These are phyloP conservation scores for Neopestalotiopsis rosae DNA, from an alignment of 2,329 filamentous ascomycete genomes.

Conservation along the genomic window DNA sequence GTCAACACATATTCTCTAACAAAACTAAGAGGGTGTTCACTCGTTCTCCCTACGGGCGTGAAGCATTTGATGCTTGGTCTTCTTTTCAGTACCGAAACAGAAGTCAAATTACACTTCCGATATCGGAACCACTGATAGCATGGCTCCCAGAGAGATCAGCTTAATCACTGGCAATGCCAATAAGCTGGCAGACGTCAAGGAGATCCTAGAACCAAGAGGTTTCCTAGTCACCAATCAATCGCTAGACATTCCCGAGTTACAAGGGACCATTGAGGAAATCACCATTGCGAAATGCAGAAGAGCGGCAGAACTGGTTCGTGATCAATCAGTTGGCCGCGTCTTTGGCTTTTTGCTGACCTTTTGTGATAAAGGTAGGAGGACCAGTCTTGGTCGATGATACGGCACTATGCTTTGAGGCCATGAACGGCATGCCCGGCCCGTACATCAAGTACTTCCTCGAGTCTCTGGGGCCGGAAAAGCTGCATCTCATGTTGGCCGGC, in stretches of 20 bases:
- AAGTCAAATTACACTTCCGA: neutral
- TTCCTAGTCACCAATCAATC: slow-evolving; percentile 76
- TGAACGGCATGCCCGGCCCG: slow-evolving; percentile 87
- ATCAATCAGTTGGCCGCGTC: no score
- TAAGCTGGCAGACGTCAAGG: slow-evolving; percentile 88
- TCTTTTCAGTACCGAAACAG: neutral
- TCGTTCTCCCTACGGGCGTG: no score
- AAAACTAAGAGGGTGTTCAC: no score
- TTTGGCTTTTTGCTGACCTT: neutral
- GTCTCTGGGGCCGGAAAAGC: slow-evolving; percentile 77
- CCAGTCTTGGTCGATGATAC: slow-evolving; percentile 97
- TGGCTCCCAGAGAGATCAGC: slow-evolving; percentile 56
- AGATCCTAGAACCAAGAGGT: slow-evolving; percentile 73
- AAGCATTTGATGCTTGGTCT: neutral
- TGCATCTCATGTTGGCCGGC: slow-evolving; percentile 88
- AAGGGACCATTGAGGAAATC: slow-evolving; percentile 91
- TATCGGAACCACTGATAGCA: neutral
- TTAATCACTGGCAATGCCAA: slow-evolving; percentile 98
- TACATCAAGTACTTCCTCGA: slow-evolving; percentile 98
- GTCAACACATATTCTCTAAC: no score
- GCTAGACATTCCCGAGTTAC: slow-evolving; percentile 88
- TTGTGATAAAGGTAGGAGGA: slow-evolving; percentile 53
- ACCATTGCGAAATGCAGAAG: slow-evolving; percentile 83
- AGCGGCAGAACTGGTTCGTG: slow-evolving; percentile 67
- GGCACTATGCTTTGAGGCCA: slow-evolving; percentile 89